Evolutionary conservation across 225 moss, liverwort and hornwort species (phyloP).

Genomic region (Lunularia cruciata): DNA sequence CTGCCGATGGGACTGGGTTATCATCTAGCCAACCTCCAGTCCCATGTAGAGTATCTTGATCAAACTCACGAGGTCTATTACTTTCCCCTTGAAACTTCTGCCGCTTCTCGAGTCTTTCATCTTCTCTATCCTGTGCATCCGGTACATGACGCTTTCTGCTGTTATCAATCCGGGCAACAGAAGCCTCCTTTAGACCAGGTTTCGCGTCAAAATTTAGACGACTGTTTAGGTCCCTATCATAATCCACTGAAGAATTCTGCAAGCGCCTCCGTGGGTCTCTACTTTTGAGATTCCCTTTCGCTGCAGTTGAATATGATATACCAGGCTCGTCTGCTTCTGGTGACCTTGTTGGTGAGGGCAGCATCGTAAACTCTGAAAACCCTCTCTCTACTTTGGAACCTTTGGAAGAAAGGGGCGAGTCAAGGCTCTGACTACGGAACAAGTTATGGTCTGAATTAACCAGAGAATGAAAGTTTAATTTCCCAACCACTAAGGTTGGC

Average conservation of each 20-base stretch:
- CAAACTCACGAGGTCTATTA: constrained; percentile 8
- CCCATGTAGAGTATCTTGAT: constrained; percentile 35
- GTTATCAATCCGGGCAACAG: constrained; percentile 30
- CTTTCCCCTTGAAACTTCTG: constrained; percentile 41
- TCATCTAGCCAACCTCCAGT: constrained; percentile 98
- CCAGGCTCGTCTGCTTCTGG: constrained; percentile 43
- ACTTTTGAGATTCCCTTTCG: constrained; percentile 46
- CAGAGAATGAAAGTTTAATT: background rate
- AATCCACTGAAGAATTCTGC: constrained; percentile 46
- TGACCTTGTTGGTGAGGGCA: constrained; percentile 21
- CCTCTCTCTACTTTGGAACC: constrained; percentile 18
- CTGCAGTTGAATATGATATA: constrained; percentile 40
- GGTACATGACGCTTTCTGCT: constrained; percentile 53
- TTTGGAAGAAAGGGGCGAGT: constrained; percentile 14
- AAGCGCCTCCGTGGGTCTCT: constrained; percentile 80
- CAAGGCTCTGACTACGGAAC: constrained; percentile 34
- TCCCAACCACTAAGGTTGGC: constrained; percentile 11
- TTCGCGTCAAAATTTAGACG: constrained; percentile 19
- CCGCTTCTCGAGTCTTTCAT: constrained; percentile 52
- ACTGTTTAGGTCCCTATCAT: constrained; percentile 34
- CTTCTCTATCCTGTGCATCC: constrained; percentile 35
- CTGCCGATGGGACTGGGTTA: constrained; percentile 40
- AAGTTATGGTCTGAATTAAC: constrained; percentile 23
- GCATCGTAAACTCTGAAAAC: constrained; percentile 26
- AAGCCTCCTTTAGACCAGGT: constrained; percentile 21